These are phyloP conservation scores for Colletotrichum liaoningense DNA, from an alignment of 2,329 filamentous ascomycete species.

Conservation along the genomic window DNA sequence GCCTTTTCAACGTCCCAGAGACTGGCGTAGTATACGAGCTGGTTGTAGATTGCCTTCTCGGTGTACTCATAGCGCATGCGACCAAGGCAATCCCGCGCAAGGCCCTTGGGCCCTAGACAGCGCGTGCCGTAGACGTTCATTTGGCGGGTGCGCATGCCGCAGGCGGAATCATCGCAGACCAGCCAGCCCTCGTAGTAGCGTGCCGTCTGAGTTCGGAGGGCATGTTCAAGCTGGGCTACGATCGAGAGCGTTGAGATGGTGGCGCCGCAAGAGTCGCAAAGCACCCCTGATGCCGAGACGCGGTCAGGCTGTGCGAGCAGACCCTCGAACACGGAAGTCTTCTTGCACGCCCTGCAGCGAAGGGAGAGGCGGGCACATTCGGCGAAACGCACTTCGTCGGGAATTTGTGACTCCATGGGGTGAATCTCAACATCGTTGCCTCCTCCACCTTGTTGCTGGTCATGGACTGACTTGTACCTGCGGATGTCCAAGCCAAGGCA, in stretches of 20 bases:
- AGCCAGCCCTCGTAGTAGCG: conserved; percentile 95
- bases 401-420: conserved; percentile 93
- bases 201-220: conserved; percentile 81
- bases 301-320: conserved; percentile 68
- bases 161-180: conserved; percentile 88
- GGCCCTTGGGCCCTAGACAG: conserved; percentile 87
- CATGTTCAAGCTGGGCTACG: conserved; percentile 87
- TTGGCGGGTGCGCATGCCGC: conserved; percentile 87
- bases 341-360: conserved; percentile 84
- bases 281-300: conserved; percentile 79
- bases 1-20: conserved; percentile 93
- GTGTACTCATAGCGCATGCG: conserved; percentile 89
- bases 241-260: conserved; percentile 77
- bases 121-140: conserved; percentile 93
- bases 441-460: conserved; percentile 59
- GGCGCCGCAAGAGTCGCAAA: conserved; percentile 75
- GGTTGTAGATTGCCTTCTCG: conserved; percentile 94
- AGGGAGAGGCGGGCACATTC: conserved; percentile 82
- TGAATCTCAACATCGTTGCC: conserved; percentile 78
- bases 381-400: conserved; percentile 89
- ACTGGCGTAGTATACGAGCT: conserved; percentile 86
- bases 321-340: conserved; percentile 80
- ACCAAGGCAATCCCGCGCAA: conserved; percentile 86
- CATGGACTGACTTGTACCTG: conserved; percentile 74
- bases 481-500: conserved; percentile 91